Percentiles rank a stretch among this genome's conserved stretches.
Evolutionary conservation across 768 basidiomycete genomes (phyloP).

Genomic region (Lyophyllum semitale): DNA sequence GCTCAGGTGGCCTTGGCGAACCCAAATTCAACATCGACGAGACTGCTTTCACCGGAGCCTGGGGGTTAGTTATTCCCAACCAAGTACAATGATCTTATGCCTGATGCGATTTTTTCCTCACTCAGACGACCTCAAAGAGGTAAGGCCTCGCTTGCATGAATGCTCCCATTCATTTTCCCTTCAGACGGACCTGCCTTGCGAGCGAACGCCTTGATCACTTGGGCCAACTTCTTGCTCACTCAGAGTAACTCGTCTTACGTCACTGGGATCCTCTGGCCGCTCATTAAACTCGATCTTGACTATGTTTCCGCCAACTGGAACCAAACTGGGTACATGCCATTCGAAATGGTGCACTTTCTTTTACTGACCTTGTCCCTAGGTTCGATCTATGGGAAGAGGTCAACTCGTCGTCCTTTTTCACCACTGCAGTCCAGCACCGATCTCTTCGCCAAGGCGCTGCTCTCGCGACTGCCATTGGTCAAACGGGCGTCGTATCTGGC

Average conservation of each 20-base stretch:
- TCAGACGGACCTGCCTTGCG: slow-evolving; percentile 75
- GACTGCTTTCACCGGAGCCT: slow-evolving; percentile 56
- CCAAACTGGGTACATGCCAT: slow-evolving; percentile 41
- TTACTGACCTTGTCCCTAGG: slow-evolving; percentile 37
- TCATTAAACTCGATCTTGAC: slow-evolving; percentile 73
- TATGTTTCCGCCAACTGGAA: slow-evolving; percentile 76
- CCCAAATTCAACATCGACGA: slow-evolving; percentile 71
- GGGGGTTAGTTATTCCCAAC: slow-evolving; percentile 34
- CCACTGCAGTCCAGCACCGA: slow-evolving; percentile 77
- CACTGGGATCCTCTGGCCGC: slow-evolving; percentile 61
- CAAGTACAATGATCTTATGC: background rate
- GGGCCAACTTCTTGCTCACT: slow-evolving; percentile 60
- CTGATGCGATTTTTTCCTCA: slow-evolving; percentile 4
- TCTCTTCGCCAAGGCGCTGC: slow-evolving; percentile 68
- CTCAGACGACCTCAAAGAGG: slow-evolving; percentile 59
- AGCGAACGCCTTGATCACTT: slow-evolving; percentile 65
- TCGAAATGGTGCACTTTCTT: background rate
- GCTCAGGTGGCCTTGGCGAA: slow-evolving; percentile 70
- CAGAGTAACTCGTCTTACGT: slow-evolving; percentile 49
- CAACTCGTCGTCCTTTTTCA: slow-evolving; percentile 77
- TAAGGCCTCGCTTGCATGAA: too few species aligned
- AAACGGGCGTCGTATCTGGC: slow-evolving; percentile 41
- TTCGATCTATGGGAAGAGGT: slow-evolving; percentile 83
- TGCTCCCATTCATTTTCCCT: too few species aligned
- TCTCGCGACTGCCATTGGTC: slow-evolving; percentile 61